A percentile compares a stretch with the other conserved stretches of the same genome.
Conservation (phyloP, 768 basidiomycete genomes). For the Rhizopogon vesiculosus region DNA sequence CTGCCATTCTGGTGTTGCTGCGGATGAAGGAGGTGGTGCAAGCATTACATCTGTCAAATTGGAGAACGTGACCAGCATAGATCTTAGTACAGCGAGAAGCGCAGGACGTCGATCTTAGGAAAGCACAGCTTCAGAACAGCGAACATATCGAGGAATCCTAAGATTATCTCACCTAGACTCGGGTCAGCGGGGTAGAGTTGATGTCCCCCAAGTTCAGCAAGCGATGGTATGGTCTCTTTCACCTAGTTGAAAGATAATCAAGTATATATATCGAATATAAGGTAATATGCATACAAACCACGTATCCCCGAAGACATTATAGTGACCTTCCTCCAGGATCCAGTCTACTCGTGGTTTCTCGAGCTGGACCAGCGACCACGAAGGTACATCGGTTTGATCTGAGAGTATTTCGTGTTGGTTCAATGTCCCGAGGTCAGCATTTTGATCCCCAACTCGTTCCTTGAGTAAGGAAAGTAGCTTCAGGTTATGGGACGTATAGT, state of each 20-base stretch:
- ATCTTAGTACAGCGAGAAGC: conserved; percentile 63
- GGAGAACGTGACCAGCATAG: conserved; percentile 79
- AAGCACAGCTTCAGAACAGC: conserved; percentile 6
- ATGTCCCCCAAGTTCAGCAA: conserved; percentile 76
- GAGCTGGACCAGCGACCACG: conserved; percentile 70
- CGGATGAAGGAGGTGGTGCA: conserved; percentile 50
- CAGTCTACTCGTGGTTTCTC: conserved; percentile 89
- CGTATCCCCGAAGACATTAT: conserved; percentile 80
- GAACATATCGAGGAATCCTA: background rate
- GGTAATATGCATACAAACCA: conserved; percentile 68
- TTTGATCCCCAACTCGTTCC: conserved; percentile 40
- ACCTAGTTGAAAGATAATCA: conserved; percentile 41
- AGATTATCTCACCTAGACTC: conserved; percentile 47
- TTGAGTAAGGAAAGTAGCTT: conserved; percentile 58
- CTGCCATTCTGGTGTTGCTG: conserved; percentile 62
- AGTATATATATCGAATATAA: conserved; percentile 10
- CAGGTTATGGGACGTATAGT: conserved; percentile 73
- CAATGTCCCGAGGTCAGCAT: conserved; percentile 30
- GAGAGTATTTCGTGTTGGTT: conserved; percentile 61
- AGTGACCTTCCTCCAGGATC: conserved; percentile 82
- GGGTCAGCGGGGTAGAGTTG: conserved; percentile 79
- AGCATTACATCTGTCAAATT: conserved; percentile 66
- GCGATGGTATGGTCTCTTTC: conserved; percentile 75
- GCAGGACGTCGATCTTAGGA: conserved; percentile 71
- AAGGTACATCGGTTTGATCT: conserved; percentile 71